A percentile compares a stretch with the other conserved stretches of the same genome.
These are phyloP conservation scores for Yarrowia yakushimensis DNA, from an alignment of 805 yeast genomes.

Conservation along the genomic window DNA sequence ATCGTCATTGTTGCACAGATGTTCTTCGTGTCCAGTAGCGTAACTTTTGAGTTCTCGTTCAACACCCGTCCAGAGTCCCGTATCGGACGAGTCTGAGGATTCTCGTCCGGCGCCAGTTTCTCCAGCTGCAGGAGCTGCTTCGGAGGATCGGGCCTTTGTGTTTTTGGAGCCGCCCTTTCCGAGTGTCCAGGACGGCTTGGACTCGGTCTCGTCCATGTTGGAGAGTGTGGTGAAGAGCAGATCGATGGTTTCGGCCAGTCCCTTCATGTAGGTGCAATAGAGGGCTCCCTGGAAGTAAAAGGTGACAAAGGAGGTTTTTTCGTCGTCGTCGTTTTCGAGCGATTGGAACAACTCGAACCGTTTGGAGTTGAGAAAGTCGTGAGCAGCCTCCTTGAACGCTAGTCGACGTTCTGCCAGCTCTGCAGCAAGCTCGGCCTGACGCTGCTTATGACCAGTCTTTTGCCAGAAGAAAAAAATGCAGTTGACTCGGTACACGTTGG, in stretches of 20 bases:
- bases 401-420: not conserved
- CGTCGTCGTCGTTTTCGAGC: not conserved
- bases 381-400: slow-evolving; percentile 1
- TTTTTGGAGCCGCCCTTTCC: slow-evolving; percentile 2
- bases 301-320: not conserved
- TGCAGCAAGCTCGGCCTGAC: not conserved
- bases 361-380: not conserved
- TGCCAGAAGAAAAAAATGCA: slow-evolving; percentile 1
- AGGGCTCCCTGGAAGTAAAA: slow-evolving; percentile 23
- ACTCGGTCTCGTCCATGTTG: slow-evolving; percentile 9
- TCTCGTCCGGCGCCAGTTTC: not conserved
- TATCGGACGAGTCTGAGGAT: not conserved
- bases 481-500: slow-evolving; percentile 6
- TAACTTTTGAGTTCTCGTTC: not conserved
- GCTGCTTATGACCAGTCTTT: not conserved
- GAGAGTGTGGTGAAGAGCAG: not conserved
- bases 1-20: slow-evolving; percentile 12
- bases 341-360: slow-evolving; percentile 6
- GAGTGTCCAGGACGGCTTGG: not conserved
- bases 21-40: slow-evolving; percentile 3
- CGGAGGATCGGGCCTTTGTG: not conserved
- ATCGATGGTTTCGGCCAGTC: slow-evolving; percentile 6
- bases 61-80: not conserved
- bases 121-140: slow-evolving; percentile 4
- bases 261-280: slow-evolving; percentile 9